Conservation (phyloP, 345 rosid species). For the Psidium friedrichsthalianum region DNA sequence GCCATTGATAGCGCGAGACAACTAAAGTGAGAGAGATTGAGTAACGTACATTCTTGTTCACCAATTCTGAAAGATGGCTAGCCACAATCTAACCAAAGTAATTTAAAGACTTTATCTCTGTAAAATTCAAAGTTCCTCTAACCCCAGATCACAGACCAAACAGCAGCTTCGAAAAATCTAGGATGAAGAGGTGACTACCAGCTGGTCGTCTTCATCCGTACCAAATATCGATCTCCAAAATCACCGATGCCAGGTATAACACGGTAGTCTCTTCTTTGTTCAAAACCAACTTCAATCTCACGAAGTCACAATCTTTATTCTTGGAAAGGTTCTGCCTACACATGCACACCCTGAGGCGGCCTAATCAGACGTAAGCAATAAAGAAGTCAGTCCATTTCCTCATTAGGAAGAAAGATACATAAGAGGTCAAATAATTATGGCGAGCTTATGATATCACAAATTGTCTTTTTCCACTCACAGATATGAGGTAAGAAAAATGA, state of each 20-base stretch:
- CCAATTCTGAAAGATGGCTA: background rate
- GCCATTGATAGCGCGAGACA: background rate
- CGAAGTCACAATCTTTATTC: constrained; percentile 94
- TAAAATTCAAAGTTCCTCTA: background rate
- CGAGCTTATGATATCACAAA: background rate
- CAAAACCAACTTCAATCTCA: constrained; percentile 75
- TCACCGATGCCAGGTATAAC: constrained; percentile 98
- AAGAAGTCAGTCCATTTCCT: background rate
- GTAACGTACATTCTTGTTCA: background rate
- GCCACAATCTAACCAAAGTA: background rate
- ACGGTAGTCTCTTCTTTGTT: constrained; percentile 85
- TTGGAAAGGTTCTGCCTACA: constrained; percentile 87
- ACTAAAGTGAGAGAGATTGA: background rate
- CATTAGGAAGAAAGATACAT: background rate
- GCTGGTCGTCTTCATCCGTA: constrained; percentile 74
- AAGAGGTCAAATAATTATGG: background rate
- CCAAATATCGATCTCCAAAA: constrained; percentile 95
- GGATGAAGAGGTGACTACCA: constrained; percentile 5
- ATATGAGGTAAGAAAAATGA: constrained; percentile 92
- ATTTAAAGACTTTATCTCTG: background rate
- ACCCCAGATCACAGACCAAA: background rate
- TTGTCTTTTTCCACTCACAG: constrained; percentile 38
- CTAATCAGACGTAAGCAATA: constrained; percentile 22
- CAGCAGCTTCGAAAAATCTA: background rate
- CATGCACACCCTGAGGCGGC: constrained; percentile 99